Evolutionary conservation across 2,329 filamentous ascomycete species (phyloP), one percentile per base, ranked within the genome.

Genomic region (Epichloe elymi): DNA sequence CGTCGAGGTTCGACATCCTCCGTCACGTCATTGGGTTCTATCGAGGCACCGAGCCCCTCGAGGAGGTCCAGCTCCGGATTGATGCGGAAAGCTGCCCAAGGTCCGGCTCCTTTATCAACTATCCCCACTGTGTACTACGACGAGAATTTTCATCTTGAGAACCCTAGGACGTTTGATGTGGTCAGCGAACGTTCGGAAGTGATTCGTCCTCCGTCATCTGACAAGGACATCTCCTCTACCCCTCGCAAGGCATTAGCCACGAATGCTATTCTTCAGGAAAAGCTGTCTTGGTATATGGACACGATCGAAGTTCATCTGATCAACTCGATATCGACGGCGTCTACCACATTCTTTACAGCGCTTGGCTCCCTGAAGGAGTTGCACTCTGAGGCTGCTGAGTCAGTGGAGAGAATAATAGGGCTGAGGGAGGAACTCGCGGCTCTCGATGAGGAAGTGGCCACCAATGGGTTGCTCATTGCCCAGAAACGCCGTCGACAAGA

Each of bases 261-360:
- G 0, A 98, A 98, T 67, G 93, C 93, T 0, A 98, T 98, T 53
- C 67, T 98, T 37, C 93, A 98, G 65, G 93, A 98, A 67, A 98
- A 98, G 67, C 74, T 98, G 12, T 97, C 93, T 0, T 98, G 93
- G 93, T 98, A 98, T 66, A 95, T 98, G 89, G 93, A 98, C 65
- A 98, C 93, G 0, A 89, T 98, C 20, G 93, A 98, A 65, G 88
- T 98, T 50, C 93, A 98, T 64, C 74, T 98, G 7, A 96, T 98
- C 59, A 88, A 88, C 35, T 95, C 90, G 0, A 98, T 98, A 55
- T 97, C 91, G 2, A 89, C 87, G 0, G 93, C 93, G 1, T 97
- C 93, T 0, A 89, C 88, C 0, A 95, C 91, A 0, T 98, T 98
- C 67, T 98, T 98, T 61, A 90, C 89, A 0, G 93, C 93, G 0